Conservation (phyloP, 73 alveolate genomes). For the Uronychia binucleata region DNA sequence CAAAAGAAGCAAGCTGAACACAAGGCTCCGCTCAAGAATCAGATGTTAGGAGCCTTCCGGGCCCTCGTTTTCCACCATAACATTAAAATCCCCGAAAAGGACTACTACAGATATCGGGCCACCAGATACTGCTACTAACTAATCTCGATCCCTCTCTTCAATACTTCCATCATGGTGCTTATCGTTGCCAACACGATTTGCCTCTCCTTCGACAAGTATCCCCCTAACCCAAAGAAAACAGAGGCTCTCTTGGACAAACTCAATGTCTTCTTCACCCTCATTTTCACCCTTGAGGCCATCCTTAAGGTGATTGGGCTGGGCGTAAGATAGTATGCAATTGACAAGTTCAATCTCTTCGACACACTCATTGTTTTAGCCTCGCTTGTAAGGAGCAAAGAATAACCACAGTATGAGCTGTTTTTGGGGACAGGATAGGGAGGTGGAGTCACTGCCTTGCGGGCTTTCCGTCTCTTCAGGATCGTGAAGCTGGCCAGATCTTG, state of each 20-base stretch:
- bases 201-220: conserved; percentile 21
- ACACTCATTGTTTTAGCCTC: conserved; percentile 17
- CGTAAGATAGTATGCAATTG: background rate
- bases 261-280: conserved; percentile 13
- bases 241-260: background rate
- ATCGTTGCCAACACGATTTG: conserved; percentile 22
- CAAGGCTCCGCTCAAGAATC: no score
- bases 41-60: no score
- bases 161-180: conserved; percentile 1
- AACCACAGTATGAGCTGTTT: conserved; percentile 11
- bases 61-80: no score
- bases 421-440: conserved; percentile 4
- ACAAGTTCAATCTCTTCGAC: conserved; percentile 29
- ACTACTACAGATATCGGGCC: background rate
- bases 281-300: conserved; percentile 22
- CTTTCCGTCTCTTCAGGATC: conserved; percentile 35
- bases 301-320: conserved; percentile 33
- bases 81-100: no score
- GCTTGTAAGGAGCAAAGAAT: no score
- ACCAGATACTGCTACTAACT: conserved; percentile 5
- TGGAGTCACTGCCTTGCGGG: conserved; percentile 8
- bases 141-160: conserved; percentile 1
- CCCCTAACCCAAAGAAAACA: background rate
- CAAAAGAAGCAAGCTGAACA: no score
- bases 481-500: conserved; percentile 45